phyloP scores from a whole-genome alignment of 306 rosid genomes.

The Crataegus laevigata region DNA sequence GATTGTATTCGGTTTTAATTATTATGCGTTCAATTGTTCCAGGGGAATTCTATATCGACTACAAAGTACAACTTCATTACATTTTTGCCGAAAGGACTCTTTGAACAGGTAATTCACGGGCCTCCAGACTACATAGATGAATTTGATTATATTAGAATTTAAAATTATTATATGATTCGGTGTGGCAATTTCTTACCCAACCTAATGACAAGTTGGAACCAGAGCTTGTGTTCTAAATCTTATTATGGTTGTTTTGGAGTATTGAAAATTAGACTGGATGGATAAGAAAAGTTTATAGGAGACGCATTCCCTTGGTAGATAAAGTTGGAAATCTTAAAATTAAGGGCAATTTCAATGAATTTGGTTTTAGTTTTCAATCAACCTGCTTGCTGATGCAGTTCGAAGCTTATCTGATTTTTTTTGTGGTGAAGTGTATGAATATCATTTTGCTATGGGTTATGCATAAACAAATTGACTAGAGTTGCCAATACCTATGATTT shows the following conservation, averaged over 20 bases:
- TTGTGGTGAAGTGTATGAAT: neutral
- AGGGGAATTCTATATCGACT: slow-evolving; percentile 94
- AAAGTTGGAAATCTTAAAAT: neutral
- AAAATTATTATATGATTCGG: neutral
- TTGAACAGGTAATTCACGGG: slow-evolving; percentile 74
- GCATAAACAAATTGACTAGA: neutral
- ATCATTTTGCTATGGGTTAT: neutral
- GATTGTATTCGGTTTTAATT: slow-evolving; percentile 6
- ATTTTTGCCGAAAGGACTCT: slow-evolving; percentile 85
- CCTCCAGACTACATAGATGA: slow-evolving; percentile 11
- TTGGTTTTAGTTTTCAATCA: neutral
- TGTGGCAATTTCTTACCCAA: neutral
- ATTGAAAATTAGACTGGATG: neutral
- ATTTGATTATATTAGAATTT: neutral
- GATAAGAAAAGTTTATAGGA: neutral
- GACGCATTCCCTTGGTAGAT: neutral
- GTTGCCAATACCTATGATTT: slow-evolving; percentile 8
- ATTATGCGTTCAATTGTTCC: slow-evolving; percentile 22
- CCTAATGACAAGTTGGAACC: neutral
- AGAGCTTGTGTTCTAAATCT: neutral
- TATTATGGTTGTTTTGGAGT: neutral
- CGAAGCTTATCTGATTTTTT: neutral
- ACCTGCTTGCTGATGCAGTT: neutral
- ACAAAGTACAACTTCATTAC: slow-evolving; percentile 83
- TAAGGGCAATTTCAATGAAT: neutral